Conservation (phyloP, 257 asterid genomes). For the Echites panduratus region DNA sequence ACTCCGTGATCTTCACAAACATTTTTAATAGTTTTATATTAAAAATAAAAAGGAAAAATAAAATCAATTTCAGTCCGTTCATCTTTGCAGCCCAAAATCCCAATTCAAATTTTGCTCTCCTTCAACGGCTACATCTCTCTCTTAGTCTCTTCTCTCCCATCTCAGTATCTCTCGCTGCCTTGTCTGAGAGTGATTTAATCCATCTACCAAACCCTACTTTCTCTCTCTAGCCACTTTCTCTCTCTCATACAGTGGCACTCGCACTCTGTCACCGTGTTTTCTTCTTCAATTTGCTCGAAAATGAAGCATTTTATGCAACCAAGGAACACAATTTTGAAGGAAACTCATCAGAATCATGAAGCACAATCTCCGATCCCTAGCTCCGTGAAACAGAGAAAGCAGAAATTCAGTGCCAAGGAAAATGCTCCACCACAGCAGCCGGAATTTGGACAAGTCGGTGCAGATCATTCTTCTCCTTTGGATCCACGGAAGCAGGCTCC, state of each 20-base stretch:
- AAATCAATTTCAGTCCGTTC: slow-evolving; percentile 1
- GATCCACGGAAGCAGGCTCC: slow-evolving; percentile 14
- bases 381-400: slow-evolving; percentile 26
- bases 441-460: slow-evolving; percentile 9
- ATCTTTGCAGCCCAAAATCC: not conserved
- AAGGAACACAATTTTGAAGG: slow-evolving; percentile 47
- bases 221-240: not conserved
- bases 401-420: slow-evolving; percentile 54
- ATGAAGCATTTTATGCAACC: slow-evolving; percentile 62
- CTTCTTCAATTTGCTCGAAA: not conserved
- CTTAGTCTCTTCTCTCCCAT: slow-evolving; percentile 7
- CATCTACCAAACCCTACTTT: slow-evolving; percentile 1
- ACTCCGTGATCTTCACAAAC: too few relatives aligned
- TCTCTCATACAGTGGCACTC: not conserved
- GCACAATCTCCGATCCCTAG: slow-evolving; percentile 52
- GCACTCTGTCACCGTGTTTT: slow-evolving; percentile 5
- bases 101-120: not conserved
- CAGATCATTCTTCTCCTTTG: slow-evolving; percentile 24
- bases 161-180: slow-evolving; percentile 19
- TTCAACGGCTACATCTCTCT: slow-evolving; percentile 27
- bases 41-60: not conserved
- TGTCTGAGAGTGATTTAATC: slow-evolving; percentile 15
- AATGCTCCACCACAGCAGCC: slow-evolving; percentile 56
- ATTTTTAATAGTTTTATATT: too few relatives aligned
- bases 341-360: slow-evolving; percentile 33